phyloP scores from a whole-genome alignment of 768 basidiomycete genomes.

The Kwoniella dendrophila region DNA sequence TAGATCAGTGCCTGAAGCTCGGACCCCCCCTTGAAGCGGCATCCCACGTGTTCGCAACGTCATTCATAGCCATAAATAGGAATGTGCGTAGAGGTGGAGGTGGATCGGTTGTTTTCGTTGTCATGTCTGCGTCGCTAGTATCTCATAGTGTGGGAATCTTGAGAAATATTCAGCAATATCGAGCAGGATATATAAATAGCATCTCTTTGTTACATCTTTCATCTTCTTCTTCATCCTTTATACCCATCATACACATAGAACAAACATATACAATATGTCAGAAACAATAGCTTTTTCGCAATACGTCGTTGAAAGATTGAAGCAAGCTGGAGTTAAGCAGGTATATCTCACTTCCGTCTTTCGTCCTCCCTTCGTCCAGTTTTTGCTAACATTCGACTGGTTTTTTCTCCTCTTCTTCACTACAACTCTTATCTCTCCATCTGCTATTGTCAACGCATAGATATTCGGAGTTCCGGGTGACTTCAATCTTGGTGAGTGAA shows the following conservation, averaged over 20 bases:
- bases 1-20: too few species aligned
- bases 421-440: neutral
- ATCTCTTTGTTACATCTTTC: neutral
- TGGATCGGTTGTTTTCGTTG: too few species aligned
- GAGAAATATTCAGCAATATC: too few species aligned
- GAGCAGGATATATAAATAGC: neutral
- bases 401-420: neutral
- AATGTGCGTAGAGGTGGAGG: too few species aligned
- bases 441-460: constrained; percentile 47
- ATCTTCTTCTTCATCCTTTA: neutral
- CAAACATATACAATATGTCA: constrained; percentile 31
- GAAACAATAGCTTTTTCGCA: constrained; percentile 49
- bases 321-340: constrained; percentile 59
- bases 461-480: constrained; percentile 43
- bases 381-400: neutral
- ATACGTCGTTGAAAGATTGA: constrained; percentile 55
- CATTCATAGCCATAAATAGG: too few species aligned
- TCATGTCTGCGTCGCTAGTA: too few species aligned
- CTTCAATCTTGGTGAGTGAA: constrained; percentile 35
- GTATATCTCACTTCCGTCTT: constrained; percentile 25
- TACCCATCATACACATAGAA: too few species aligned
- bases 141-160: neutral
- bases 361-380: neutral
- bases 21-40: too few species aligned
- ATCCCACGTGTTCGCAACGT: too few species aligned